Percentiles rank a stretch among this genome's conserved stretches.
Evolutionary conservation across 2,329 filamentous ascomycete genomes (phyloP).

Genomic region (Penicillium frequentans): DNA sequence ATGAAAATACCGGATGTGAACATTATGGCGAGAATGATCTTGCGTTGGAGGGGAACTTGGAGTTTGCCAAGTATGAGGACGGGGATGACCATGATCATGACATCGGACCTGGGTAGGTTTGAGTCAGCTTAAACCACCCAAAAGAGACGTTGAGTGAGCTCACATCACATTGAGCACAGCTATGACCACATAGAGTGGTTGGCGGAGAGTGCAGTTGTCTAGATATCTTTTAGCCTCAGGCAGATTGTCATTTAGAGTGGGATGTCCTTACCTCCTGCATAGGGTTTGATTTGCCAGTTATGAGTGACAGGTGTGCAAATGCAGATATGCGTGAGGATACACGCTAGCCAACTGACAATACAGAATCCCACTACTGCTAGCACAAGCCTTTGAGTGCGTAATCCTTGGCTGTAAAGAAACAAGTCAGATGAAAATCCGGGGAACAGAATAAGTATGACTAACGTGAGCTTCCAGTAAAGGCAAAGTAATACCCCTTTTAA

Average conservation of each 20-base stretch:
- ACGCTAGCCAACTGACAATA: constrained; percentile 26
- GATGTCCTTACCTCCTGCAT: constrained; percentile 22
- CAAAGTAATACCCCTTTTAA: constrained; percentile 34
- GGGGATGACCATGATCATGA: constrained; percentile 20
- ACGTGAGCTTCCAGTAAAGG: constrained; percentile 33
- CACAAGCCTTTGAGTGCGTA: constrained; percentile 26
- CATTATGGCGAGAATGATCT: constrained; percentile 20
- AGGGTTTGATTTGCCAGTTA: constrained; percentile 35
- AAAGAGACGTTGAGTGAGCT: background rate
- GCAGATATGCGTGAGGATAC: constrained; percentile 29
- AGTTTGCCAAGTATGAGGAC: constrained; percentile 23
- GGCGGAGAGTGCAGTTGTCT: constrained; percentile 25
- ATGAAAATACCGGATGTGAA: constrained; percentile 31
- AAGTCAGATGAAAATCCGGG: background rate
- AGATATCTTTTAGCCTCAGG: background rate
- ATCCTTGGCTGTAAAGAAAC: constrained; percentile 17
- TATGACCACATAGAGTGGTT: constrained; percentile 22
- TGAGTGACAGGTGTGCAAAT: constrained; percentile 28
- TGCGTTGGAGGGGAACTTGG: constrained; percentile 20
- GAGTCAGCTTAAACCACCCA: background rate
- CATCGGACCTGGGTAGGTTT: constrained; percentile 14
- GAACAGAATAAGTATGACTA: background rate
- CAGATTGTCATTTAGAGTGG: background rate
- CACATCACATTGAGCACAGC: constrained; percentile 19
- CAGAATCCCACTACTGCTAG: constrained; percentile 23